Conservation (phyloP, 2,329 filamentous ascomycete species). For the Fusarium tupiense region DNA sequence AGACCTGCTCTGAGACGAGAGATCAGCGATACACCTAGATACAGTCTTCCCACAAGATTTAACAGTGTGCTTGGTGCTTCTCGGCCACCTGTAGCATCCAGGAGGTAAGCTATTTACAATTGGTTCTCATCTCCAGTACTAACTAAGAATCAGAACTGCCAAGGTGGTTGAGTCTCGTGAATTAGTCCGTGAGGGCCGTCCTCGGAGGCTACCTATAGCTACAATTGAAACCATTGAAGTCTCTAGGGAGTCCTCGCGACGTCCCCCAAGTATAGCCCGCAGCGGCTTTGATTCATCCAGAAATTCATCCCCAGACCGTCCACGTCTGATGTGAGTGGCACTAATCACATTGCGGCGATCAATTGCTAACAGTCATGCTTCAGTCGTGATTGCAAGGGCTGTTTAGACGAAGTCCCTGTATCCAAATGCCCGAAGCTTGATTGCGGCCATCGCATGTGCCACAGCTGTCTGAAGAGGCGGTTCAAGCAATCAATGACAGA, state of each 20-base stretch:
- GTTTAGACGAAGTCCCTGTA: slow-evolving; percentile 73
- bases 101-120: slow-evolving; percentile 39
- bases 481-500: slow-evolving; percentile 82
- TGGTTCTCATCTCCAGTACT: background rate
- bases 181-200: slow-evolving; percentile 36
- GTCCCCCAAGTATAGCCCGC: slow-evolving; percentile 41
- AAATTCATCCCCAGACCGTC: slow-evolving; percentile 43
- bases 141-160: slow-evolving; percentile 25
- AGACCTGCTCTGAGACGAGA: slow-evolving; percentile 44
- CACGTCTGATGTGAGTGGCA: slow-evolving; percentile 38
- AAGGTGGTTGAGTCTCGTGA: slow-evolving; percentile 41
- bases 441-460: slow-evolving; percentile 86
- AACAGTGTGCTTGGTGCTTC: slow-evolving; percentile 48
- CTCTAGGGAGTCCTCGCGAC: slow-evolving; percentile 42
- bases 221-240: slow-evolving; percentile 29
- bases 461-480: slow-evolving; percentile 75
- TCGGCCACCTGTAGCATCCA: slow-evolving; percentile 48
- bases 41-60: slow-evolving; percentile 38
- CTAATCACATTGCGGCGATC: background rate
- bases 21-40: slow-evolving; percentile 45
- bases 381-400: slow-evolving; percentile 78
- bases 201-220: slow-evolving; percentile 25
- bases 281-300: slow-evolving; percentile 43
- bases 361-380: slow-evolving; percentile 17
- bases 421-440: slow-evolving; percentile 75